phyloP scores from a whole-genome alignment of 805 yeast species.

The Yarrowia keelungensis region DNA sequence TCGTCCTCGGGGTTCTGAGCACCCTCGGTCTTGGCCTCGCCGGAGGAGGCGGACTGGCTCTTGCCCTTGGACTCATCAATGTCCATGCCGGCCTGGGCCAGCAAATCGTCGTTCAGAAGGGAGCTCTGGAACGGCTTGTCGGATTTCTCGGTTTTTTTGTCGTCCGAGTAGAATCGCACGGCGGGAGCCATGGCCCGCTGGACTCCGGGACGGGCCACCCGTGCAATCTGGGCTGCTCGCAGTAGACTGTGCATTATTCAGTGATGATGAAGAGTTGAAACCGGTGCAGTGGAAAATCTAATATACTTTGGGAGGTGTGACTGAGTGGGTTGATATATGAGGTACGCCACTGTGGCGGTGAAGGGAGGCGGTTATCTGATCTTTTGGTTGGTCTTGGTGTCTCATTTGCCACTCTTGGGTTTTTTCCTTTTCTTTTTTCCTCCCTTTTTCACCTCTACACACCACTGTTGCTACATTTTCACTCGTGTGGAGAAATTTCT shows the following conservation, averaged over 20 bases:
- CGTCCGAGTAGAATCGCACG: slow-evolving; percentile 42
- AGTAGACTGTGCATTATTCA: slow-evolving; percentile 36
- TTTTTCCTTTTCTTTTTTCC: background rate
- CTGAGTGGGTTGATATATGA: slow-evolving; percentile 12
- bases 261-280: slow-evolving; percentile 15
- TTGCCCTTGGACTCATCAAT: slow-evolving; percentile 41
- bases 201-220: slow-evolving; percentile 34
- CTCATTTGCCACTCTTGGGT: background rate
- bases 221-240: slow-evolving; percentile 37
- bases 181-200: slow-evolving; percentile 33
- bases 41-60: slow-evolving; percentile 1
- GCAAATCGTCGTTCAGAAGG: slow-evolving; percentile 78
- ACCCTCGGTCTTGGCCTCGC: slow-evolving; percentile 24
- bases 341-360: slow-evolving; percentile 14
- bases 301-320: slow-evolving; percentile 5
- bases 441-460: background rate
- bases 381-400: background rate
- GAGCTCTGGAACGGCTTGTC: slow-evolving; percentile 52
- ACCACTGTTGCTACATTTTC: no score
- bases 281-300: slow-evolving; percentile 32
- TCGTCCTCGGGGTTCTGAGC: slow-evolving; percentile 28
- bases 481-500: background rate
- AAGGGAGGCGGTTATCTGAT: background rate
- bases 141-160: slow-evolving; percentile 44
- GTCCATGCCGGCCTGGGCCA: slow-evolving; percentile 85